Conservation (phyloP, 495 filamentous ascomycete species). For the Penicillium simplicissimum region DNA sequence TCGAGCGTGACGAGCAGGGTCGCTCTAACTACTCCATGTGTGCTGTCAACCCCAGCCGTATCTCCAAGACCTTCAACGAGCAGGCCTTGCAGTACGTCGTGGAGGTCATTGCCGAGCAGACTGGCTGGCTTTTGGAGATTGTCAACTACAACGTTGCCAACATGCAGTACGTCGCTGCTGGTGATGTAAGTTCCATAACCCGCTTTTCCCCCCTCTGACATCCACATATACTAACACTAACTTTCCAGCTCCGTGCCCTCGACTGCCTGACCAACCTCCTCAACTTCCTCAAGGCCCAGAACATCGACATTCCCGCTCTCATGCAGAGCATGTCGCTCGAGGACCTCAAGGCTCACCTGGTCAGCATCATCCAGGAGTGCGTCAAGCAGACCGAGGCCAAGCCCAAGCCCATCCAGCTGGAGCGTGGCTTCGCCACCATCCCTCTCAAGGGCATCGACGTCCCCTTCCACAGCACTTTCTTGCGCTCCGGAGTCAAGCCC, state of each 20-base stretch:
- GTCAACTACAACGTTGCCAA: constrained; percentile 99
- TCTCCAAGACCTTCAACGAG: constrained; percentile 97
- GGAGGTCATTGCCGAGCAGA: constrained; percentile 86
- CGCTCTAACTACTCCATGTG: constrained; percentile 99
- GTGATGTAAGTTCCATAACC: constrained; percentile 57
- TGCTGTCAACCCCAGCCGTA: constrained; percentile 95
- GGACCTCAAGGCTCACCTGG: constrained; percentile 77
- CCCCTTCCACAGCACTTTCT: constrained; percentile 97
- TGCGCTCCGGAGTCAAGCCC: constrained; percentile 95
- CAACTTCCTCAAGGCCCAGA: constrained; percentile 93
- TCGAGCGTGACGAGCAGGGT: constrained; percentile 90
- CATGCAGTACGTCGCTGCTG: constrained; percentile 97
- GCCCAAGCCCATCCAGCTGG: constrained; percentile 79
- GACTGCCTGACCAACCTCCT: constrained; percentile 90
- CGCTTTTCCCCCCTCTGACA: neutral
- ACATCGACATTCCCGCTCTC: constrained; percentile 92
- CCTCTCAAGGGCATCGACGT: constrained; percentile 97
- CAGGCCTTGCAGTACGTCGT: constrained; percentile 94
- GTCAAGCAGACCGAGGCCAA: constrained; percentile 85
- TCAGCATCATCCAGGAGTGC: constrained; percentile 82
- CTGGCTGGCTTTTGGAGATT: constrained; percentile 93
- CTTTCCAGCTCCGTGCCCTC: constrained; percentile 71
- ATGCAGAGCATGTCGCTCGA: constrained; percentile 82
- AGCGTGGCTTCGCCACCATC: constrained; percentile 96
- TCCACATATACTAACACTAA: constrained; percentile 28